Base-by-base conservation (phyloP, 2,329 filamentous ascomycete species). In the Cryphonectria parasitica region DNA sequence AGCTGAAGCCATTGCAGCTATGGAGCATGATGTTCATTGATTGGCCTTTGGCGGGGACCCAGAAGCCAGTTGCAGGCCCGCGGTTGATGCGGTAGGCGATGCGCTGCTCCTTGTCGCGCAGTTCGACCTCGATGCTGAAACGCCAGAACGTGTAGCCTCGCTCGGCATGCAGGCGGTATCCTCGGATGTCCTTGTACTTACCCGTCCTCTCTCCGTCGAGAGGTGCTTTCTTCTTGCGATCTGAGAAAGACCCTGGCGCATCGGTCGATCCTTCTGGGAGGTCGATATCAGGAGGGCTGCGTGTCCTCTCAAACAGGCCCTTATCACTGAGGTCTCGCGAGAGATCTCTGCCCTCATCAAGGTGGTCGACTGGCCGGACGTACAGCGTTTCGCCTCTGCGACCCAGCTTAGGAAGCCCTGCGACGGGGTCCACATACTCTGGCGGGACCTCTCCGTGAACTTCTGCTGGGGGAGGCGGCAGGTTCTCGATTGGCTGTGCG, bases 1-100 rank as follows among this genome's bases (percentile, higher is more conserved):
- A 80, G 75, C 93, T 95, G 83, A 99, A 99, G 1, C 97, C 96
- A 79, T 99, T 99, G 83, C 96, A 97, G 79, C 92, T 97, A 83
- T 98, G 89, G 82, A 98, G 99, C 94, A 98, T 97, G 79, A 98
- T 93, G 82, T 98, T 98, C 96, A 99, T 99, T 2, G 92, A 89
- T 79, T 97, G 87, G 22, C 90, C 91, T 65, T 86, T 88, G 43
- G 91, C 92, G 6, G 97, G 96, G 0, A 99, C 94, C 95, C 96
- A 99, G 79, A 99, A 99, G 1, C 92, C 93, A 67, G 93, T 90
- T 2, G 93, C 89, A 7, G 95, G 95, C 0, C 96, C 95, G 63
- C 91, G 88, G 77, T 99, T 99, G 83, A 99, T 97, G 68, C 95
- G 92, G 80, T 99, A 99, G 0, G 95, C 95, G 74, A 99, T 92